Percentiles rank a stretch among this genome's conserved stretches.
Evolutionary conservation across 2,329 filamentous ascomycete genomes (phyloP).

Genomic region (Penicillium polonicum): DNA sequence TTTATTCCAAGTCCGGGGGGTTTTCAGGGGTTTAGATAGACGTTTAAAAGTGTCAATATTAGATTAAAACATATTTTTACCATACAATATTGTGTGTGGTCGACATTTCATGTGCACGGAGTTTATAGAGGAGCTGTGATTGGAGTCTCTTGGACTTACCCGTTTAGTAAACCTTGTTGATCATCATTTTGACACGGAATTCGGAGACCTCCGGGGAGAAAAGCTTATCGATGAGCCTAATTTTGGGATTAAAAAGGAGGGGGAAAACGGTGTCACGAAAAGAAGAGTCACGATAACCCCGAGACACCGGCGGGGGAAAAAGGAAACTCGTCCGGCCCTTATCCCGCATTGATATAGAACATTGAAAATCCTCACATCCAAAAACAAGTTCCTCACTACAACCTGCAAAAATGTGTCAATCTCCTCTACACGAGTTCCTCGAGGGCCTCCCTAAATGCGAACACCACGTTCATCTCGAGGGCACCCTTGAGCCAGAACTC

Average conservation of each 20-base stretch:
- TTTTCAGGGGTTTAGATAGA: not conserved
- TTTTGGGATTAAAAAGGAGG: not conserved
- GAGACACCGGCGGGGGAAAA: slow-evolving; percentile 4
- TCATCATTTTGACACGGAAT: not conserved
- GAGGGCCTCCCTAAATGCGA: slow-evolving; percentile 72
- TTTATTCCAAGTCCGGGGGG: not conserved
- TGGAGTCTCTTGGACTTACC: slow-evolving; percentile 9
- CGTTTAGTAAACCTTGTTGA: not conserved
- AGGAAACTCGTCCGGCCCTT: slow-evolving; percentile 3
- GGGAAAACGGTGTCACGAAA: not conserved
- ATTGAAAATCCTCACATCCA: not conserved
- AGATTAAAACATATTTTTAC: not conserved
- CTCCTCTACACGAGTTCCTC: slow-evolving; percentile 59
- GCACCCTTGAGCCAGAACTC: slow-evolving; percentile 67
- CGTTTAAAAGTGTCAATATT: slow-evolving; percentile 4
- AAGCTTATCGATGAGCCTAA: slow-evolving; percentile 5
- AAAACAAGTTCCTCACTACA: not conserved
- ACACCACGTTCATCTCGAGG: slow-evolving; percentile 78
- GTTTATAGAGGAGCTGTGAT: not conserved
- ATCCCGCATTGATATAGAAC: not conserved
- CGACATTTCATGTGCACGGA: not conserved
- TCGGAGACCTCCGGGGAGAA: slow-evolving; percentile 15
- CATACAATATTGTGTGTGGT: not conserved
- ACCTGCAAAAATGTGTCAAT: slow-evolving; percentile 56
- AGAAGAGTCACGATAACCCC: not conserved